Percentiles rank a stretch among this genome's conserved stretches.
Evolutionary conservation across 129 eudicot genomes (phyloP).

Genomic region (Escallonia rubra): DNA sequence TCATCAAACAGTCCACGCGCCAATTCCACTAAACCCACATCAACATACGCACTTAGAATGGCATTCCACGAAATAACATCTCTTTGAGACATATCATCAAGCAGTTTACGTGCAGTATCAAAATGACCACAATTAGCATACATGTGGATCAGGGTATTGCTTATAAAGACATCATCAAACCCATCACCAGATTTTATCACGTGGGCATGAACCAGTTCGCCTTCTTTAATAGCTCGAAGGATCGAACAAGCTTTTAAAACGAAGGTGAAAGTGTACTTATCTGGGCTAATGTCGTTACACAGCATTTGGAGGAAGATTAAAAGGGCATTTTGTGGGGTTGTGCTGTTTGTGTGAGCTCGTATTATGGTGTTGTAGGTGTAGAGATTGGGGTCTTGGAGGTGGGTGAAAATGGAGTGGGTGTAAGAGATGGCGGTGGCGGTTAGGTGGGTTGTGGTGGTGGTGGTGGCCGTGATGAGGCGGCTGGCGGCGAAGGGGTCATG

Average conservation of each 20-base stretch:
- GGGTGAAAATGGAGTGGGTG: constrained; percentile 45
- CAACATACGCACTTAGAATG: constrained; percentile 38
- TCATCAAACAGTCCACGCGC: constrained; percentile 30
- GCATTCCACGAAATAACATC: constrained; percentile 45
- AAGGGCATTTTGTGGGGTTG: constrained; percentile 25
- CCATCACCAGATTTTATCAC: constrained; percentile 21
- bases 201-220: constrained; percentile 34
- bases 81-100: constrained; percentile 34
- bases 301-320: constrained; percentile 24
- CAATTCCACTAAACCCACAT: constrained; percentile 27
- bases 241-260: constrained; percentile 38
- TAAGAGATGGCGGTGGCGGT: constrained; percentile 15
- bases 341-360: constrained; percentile 30
- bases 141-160: constrained; percentile 35
- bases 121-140: constrained; percentile 37
- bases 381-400: constrained; percentile 27
- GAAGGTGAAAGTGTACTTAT: constrained; percentile 34
- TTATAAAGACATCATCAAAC: constrained; percentile 31
- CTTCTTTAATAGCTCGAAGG: constrained; percentile 2
- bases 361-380: constrained; percentile 40
- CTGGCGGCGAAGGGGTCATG: constrained; percentile 36
- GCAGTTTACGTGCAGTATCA: constrained; percentile 27
- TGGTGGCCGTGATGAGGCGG: constrained; percentile 32
- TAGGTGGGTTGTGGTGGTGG: constrained; percentile 16
- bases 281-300: constrained; percentile 22